A percentile compares a stretch with the other conserved stretches of the same genome.
These are phyloP conservation scores for Caloboletus firmus DNA, from an alignment of 1,284 basidiomycete species.

Conservation along the genomic window DNA sequence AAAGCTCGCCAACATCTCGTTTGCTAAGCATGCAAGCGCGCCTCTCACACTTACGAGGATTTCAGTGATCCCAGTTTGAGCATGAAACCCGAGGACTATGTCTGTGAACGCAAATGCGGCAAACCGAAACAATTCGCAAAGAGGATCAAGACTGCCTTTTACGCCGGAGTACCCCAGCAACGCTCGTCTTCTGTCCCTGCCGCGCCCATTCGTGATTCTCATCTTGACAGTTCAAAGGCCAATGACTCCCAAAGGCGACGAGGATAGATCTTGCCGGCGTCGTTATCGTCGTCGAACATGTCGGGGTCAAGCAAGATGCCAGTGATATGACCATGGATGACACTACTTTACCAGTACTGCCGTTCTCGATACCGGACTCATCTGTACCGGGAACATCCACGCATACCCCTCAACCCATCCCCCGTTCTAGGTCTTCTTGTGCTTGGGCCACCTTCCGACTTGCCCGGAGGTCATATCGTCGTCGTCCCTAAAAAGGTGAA, in stretches of 20 bases:
- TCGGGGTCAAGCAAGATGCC: constrained; percentile 7
- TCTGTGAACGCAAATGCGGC: constrained; percentile 65
- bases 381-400: constrained; percentile 15
- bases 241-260: constrained; percentile 35
- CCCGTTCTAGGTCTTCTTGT: constrained; percentile 3
- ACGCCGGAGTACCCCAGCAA: constrained; percentile 31
- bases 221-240: constrained; percentile 28
- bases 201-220: constrained; percentile 36
- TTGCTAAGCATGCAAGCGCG: constrained; percentile 89
- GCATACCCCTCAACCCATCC: constrained; percentile 5
- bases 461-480: constrained; percentile 19
- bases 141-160: constrained; percentile 42
- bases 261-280: constrained; percentile 45
- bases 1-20: constrained; percentile 84
- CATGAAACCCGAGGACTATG: constrained; percentile 79
- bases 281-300: constrained; percentile 16
- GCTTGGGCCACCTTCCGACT: constrained; percentile 6
- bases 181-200: constrained; percentile 57
- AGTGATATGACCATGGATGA: constrained; percentile 4
- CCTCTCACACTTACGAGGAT: constrained; percentile 83
- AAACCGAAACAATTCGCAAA: constrained; percentile 70
- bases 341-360: constrained; percentile 7
- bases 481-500: constrained; percentile 22
- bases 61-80: constrained; percentile 91
- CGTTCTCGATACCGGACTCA: constrained; percentile 1